Base-by-base conservation (phyloP, 257 asterid genomes). In the Solanum neorickii region DNA sequence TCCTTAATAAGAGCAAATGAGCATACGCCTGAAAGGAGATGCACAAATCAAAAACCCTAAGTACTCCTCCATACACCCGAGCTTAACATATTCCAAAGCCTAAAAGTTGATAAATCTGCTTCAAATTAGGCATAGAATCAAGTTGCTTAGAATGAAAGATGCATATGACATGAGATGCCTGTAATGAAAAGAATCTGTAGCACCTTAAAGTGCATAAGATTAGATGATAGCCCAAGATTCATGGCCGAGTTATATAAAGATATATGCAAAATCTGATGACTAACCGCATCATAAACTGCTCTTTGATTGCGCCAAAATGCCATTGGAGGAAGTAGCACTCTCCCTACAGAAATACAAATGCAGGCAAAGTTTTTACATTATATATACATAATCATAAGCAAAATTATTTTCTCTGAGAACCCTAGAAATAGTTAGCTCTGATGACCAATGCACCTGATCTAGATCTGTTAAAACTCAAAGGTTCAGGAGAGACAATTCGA, bases 261-360 rank as follows among this genome's bases (percentile, higher is more conserved):
- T 29, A 49, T 47, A 49, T 18, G 20, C 27, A 82, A 49, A 82
- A 49, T 47, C 3, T 82, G 69, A 82, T 49, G 85, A 89, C 96
- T 46, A 84, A 94, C 97, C 94, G 49, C 91, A 70, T 88, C 87
- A 89, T 94, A 95, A 87, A 93, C 60, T 41, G 93, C 94, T 84
- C 86, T 92, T 89, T 95, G 94, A 86, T 94, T 95, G 90, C 95
- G 94, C 98, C 98, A 95, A 87, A 89, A 95, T 85, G 91, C 95
- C 92, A 95, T 90, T 33, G 85, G 82, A 73, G 96, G 98, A 87
- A 91, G 89, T 89, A 92, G 93, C 91, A 92, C 83, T 90, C 98
- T 94, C 88, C 98, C 98, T 94, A 92, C 85, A 91, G 66, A 75
- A 83, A 78, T 10, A 49, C 83, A 75, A n/a, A 66, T 13, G 77